These are phyloP conservation scores for Podospora bellae-mahoneyi DNA, from an alignment of 495 filamentous ascomycete genomes.

Conservation along the genomic window DNA sequence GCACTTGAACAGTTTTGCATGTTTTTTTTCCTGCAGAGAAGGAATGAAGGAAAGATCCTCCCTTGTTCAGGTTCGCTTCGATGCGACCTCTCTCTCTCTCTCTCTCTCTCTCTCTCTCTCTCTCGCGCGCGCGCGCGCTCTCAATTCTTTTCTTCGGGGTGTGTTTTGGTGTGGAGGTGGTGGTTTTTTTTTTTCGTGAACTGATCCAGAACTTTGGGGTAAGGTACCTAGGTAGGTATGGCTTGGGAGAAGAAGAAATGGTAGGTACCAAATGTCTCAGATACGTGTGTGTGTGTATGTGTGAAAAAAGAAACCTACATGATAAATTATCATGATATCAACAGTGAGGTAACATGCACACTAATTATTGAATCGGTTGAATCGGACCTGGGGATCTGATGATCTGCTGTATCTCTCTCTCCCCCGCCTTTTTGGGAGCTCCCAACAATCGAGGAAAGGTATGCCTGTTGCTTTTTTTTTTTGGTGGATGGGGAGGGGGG, in stretches of 20 bases:
- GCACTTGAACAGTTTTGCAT: not conserved
- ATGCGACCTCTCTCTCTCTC: too few relatives aligned
- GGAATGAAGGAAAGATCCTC: not conserved
- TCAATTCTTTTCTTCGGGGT: not conserved
- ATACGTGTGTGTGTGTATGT: not conserved
- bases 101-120: too few relatives aligned
- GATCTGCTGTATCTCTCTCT: not conserved
- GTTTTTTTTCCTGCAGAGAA: not conserved
- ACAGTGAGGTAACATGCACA: not conserved
- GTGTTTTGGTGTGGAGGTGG: too few relatives aligned
- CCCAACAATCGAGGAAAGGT: too few relatives aligned
- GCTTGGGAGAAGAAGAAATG: not conserved
- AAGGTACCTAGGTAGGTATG: not conserved
- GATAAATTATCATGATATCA: not conserved
- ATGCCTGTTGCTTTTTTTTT: not conserved
- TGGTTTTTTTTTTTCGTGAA: not conserved
- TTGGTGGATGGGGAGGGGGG: not conserved
- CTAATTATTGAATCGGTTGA: too few relatives aligned
- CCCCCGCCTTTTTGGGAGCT: not conserved
- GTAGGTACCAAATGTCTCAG: not conserved
- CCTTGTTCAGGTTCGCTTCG: not conserved
- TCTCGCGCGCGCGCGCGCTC: too few relatives aligned
- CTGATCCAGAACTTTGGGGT: not conserved
- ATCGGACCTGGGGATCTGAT: not conserved
- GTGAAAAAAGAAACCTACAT: not conserved